These are phyloP conservation scores for Mrakia blollopis DNA, from an alignment of 768 basidiomycete genomes.

Conservation along the genomic window DNA sequence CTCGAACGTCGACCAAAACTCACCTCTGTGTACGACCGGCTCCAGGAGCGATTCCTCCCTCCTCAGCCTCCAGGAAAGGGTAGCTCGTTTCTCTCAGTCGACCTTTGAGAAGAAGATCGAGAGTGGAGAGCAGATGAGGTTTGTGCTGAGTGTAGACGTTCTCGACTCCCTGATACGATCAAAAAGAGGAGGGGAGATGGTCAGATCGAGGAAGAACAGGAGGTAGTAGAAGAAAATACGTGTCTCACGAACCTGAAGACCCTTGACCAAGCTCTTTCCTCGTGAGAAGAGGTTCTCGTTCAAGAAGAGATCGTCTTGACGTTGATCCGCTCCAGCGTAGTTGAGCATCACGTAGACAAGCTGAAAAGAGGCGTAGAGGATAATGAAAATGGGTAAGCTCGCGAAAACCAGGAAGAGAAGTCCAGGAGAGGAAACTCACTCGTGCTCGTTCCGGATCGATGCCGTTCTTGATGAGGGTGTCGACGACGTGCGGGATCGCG, in stretches of 20 bases:
- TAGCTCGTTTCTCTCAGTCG: constrained; percentile 80
- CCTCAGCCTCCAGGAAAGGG: constrained; percentile 71
- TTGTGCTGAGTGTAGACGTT: constrained; percentile 98
- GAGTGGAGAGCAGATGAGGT: constrained; percentile 84
- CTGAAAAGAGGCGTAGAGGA: constrained; percentile 54
- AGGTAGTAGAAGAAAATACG: not conserved
- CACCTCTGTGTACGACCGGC: constrained; percentile 56
- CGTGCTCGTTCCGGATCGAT: constrained; percentile 51
- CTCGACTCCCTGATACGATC: constrained; percentile 71
- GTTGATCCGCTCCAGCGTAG: constrained; percentile 87
- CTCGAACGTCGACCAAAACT: not conserved
- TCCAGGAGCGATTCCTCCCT: constrained; percentile 34
- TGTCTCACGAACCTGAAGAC: constrained; percentile 64
- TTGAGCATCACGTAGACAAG: constrained; percentile 90
- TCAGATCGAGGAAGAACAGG: not conserved
- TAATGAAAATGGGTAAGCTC: not conserved
- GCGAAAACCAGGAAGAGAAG: not conserved
- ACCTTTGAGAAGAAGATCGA: constrained; percentile 83
- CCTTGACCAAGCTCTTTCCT: constrained; percentile 90
- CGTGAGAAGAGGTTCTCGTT: constrained; percentile 91
- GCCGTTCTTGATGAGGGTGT: constrained; percentile 45
- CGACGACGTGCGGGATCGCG: constrained; percentile 63
- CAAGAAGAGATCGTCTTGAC: constrained; percentile 95
- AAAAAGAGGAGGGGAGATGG: not conserved
- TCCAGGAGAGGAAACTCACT: constrained; percentile 33